These are phyloP conservation scores for Epithemia pelagica DNA, from an alignment of 108 stramenopile genomes.

Conservation along the genomic window DNA sequence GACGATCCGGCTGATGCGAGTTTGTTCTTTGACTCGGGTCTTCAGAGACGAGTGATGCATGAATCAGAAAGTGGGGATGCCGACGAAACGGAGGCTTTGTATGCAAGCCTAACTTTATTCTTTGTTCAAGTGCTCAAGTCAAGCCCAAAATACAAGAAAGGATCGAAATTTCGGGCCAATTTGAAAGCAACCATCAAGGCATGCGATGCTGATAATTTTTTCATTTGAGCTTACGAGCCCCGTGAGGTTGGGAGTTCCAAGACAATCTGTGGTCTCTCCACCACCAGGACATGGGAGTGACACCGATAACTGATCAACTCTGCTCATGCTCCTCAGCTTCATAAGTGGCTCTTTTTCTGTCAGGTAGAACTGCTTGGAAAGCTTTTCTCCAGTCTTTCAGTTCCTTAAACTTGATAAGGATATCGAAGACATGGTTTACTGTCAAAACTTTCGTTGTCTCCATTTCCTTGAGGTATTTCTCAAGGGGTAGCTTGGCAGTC, in stretches of 20 bases:
- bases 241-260: no score
- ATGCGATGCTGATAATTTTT: conserved; percentile 36
- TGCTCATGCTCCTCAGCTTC: conserved; percentile 12
- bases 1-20: conserved; percentile 36
- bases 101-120: conserved; percentile 69
- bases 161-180: conserved; percentile 60
- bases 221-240: no score
- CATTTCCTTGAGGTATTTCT: conserved; percentile 46
- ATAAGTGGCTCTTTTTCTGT: conserved; percentile 52
- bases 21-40: conserved; percentile 32
- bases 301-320: no score
- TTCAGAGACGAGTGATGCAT: conserved; percentile 7
- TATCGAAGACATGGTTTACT: conserved; percentile 81
- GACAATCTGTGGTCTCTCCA: no score
- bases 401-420: conserved; percentile 59
- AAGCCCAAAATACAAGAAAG: conserved; percentile 78
- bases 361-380: conserved; percentile 53
- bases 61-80: conserved; percentile 11
- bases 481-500: conserved; percentile 67
- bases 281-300: no score
- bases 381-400: conserved; percentile 66
- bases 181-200: conserved; percentile 66
- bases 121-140: conserved; percentile 72
- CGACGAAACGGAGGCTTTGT: conserved; percentile 35
- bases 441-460: conserved; percentile 61